Percentiles rank a stretch among this genome's conserved stretches.
Conservation (phyloP, 139 green algal genomes). For the Penium margaritaceum region DNA sequence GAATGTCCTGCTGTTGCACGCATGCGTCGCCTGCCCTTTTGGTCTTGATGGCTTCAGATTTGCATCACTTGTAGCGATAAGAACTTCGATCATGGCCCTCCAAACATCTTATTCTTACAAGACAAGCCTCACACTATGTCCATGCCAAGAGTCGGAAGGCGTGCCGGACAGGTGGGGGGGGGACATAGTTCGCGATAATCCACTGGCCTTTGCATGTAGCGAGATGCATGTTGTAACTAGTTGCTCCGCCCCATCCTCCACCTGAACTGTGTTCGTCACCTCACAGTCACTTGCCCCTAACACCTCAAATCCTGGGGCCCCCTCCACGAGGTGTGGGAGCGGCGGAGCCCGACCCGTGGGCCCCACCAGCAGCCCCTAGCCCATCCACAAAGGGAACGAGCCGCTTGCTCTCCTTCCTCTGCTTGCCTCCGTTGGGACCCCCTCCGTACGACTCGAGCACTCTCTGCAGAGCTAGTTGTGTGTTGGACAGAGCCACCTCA, state of each 20-base stretch:
- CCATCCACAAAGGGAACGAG: slow-evolving; percentile 29
- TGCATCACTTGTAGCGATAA: no score
- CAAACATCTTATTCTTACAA: no score
- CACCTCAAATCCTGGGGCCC: neutral
- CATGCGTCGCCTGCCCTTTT: no score
- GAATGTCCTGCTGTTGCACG: no score
- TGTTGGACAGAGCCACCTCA: slow-evolving; percentile 21
- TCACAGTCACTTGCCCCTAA: neutral
- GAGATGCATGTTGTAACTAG: neutral
- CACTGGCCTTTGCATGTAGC: neutral
- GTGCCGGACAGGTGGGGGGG: no score
- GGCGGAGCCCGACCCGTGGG: neutral
- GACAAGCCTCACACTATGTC: no score
- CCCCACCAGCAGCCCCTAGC: neutral
- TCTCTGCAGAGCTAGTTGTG: neutral
- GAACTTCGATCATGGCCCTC: no score
- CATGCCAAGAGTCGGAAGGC: no score
- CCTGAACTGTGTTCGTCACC: neutral
- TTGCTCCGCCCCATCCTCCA: neutral
- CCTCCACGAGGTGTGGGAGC: neutral
- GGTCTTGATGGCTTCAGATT: no score
- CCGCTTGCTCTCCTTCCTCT: neutral
- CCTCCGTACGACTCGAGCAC: slow-evolving; percentile 37
- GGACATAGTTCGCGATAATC: no score
- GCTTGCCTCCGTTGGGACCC: neutral